Conservation (phyloP, 495 filamentous ascomycete species). For the Ramalina intermedia region DNA sequence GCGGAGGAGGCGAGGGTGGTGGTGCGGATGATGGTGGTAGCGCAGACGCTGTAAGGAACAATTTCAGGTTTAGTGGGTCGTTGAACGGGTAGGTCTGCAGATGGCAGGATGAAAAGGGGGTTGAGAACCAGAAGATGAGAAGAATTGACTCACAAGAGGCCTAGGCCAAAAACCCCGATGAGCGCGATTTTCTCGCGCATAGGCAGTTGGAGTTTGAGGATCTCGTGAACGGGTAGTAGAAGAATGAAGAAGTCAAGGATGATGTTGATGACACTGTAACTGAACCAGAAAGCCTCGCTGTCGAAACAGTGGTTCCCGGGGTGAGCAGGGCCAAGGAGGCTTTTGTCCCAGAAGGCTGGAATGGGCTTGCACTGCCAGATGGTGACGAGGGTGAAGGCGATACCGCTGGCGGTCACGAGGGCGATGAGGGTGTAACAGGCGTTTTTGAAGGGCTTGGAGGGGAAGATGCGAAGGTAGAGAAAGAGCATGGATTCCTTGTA, state of each 20-base stretch:
- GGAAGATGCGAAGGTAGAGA: conserved; percentile 26
- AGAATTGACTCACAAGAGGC: neutral
- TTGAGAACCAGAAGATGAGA: neutral
- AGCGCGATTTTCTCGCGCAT: conserved; percentile 5
- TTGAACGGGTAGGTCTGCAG: neutral
- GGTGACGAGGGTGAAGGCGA: conserved; percentile 3
- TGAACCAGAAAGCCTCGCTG: neutral
- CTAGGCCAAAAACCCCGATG: conserved; percentile 10
- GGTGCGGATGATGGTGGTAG: conserved; percentile 19
- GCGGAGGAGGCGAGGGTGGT: conserved; percentile 8
- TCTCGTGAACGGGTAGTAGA: conserved; percentile 3
- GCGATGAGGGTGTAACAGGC: conserved; percentile 28
- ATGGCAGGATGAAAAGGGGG: neutral
- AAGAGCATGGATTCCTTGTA: neutral
- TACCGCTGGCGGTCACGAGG: neutral
- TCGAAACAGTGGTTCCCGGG: conserved; percentile 10
- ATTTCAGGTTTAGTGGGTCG: neutral
- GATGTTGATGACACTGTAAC: neutral
- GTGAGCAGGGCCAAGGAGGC: conserved; percentile 15
- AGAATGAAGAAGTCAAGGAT: neutral
- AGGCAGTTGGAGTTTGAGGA: conserved; percentile 8
- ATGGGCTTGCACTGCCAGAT: conserved; percentile 2
- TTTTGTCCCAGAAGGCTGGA: neutral
- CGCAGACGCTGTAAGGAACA: conserved; percentile 13
- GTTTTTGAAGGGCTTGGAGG: conserved; percentile 27